phyloP scores from a whole-genome alignment of 306 rosid genomes.

The Oemleria cerasiformis region DNA sequence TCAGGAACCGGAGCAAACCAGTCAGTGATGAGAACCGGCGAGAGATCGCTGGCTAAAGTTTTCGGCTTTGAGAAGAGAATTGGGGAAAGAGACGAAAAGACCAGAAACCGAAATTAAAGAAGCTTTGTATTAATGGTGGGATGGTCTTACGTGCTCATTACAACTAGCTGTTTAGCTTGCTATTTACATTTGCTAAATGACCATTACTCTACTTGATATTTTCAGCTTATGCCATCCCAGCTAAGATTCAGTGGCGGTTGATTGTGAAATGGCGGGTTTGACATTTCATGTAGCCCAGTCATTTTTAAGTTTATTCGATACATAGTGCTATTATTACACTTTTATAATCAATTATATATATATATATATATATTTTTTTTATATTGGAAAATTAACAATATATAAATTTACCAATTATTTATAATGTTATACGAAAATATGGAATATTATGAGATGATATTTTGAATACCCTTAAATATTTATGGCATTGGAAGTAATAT shows the following conservation, averaged over 20 bases:
- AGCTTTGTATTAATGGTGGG: neutral
- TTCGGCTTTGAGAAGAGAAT: neutral
- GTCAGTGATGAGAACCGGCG: neutral
- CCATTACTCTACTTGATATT: neutral
- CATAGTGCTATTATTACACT: too few species aligned
- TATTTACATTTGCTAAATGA: neutral
- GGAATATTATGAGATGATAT: too few species aligned
- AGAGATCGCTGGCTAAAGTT: neutral
- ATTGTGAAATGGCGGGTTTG: neutral
- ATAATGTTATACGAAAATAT: too few species aligned
- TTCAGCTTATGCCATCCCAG: neutral
- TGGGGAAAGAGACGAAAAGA: neutral
- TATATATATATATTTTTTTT: too few species aligned
- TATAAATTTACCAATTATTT: too few species aligned
- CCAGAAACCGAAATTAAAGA: neutral
- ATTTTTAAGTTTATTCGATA: too few species aligned
- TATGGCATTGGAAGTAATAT: too few species aligned
- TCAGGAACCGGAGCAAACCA: neutral
- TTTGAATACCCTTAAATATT: too few species aligned
- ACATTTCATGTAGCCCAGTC: neutral
- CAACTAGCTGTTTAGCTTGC: neutral
- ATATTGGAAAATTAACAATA: too few species aligned
- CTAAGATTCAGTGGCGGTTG: neutral
- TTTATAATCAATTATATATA: too few species aligned
- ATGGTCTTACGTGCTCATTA: neutral